Base-by-base conservation (phyloP, 2,329 filamentous ascomycete genomes). In the Beauveria varroae region DNA sequence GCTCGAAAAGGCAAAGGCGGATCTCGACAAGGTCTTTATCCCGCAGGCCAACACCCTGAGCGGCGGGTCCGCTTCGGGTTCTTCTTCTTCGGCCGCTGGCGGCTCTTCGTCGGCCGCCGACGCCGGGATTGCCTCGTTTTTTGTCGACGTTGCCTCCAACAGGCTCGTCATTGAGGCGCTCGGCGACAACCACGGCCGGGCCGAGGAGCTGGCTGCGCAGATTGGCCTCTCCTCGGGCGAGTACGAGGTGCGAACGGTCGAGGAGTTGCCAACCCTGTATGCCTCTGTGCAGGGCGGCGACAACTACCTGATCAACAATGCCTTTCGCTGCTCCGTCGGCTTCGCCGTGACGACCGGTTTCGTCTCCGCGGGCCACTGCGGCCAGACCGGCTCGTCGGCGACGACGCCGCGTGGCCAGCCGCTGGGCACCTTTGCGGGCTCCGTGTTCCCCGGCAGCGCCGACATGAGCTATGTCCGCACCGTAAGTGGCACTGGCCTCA, bases 11-110 rank as follows among this genome's bases (percentile, higher is more conserved):
- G 75, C 75, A 54, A 78, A 78, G 71, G 61, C 64, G 51, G 74
- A 72, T 1, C 75, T 79, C 59, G 75, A 76, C 66, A 74, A 74
- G 59, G 69, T 76, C 62, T 70, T 76, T 68, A 75, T 77, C 57
- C 63, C 64, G 56, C 64, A 69, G 57, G 51, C 64, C 63, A 61
- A 66, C 30, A 57, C 67, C 56, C 66, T 37, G 34, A 5, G 12
- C 34, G 22, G 70, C 61, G 64, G 65, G 64, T 66, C 68, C 55
- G 64, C 65, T 62, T 34, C 26, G 3, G 26, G 26, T 34, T 34
- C 30, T 34, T 30, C 28, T 7, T 7, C 28, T 12, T 12, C 30
- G 10, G 30, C 3, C 30, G 3, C 30, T 10, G 30, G 4, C 30
- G 30, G 34, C 34, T 28, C 26, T 2, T 28, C 26, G 7, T 28